phyloP scores from a whole-genome alignment of 2,329 filamentous ascomycete genomes.

The Ceratocystis alfenasii region DNA sequence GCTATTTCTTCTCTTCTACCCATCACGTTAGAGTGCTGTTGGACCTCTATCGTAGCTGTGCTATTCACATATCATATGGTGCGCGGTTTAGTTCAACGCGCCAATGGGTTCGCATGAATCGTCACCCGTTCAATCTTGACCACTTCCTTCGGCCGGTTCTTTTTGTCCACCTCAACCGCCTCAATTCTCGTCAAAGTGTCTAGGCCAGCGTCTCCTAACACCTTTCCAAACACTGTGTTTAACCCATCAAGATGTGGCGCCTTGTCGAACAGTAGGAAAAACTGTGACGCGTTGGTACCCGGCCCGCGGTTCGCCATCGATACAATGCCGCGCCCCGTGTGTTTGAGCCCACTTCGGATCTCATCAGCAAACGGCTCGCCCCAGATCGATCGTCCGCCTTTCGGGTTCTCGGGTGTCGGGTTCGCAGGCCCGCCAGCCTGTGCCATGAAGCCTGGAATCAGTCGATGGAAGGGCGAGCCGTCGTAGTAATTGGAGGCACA shows the following conservation, averaged over 20 bases:
- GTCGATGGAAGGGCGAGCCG: slow-evolving; percentile 62
- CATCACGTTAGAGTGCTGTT: slow-evolving; percentile 11
- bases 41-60: slow-evolving; percentile 6
- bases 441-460: slow-evolving; percentile 70
- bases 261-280: slow-evolving; percentile 67
- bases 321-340: slow-evolving; percentile 56
- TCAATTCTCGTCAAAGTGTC: slow-evolving; percentile 61
- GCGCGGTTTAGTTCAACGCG: slow-evolving; percentile 35
- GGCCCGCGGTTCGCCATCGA: slow-evolving; percentile 72
- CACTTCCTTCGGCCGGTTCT: slow-evolving; percentile 57
- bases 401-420: slow-evolving; percentile 47
- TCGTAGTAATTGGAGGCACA: slow-evolving; percentile 71
- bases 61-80: neutral
- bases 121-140: slow-evolving; percentile 57
- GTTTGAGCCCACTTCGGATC: slow-evolving; percentile 57
- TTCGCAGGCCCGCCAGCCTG: slow-evolving; percentile 58
- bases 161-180: slow-evolving; percentile 61
- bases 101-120: slow-evolving; percentile 69
- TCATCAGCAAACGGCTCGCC: slow-evolving; percentile 66
- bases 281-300: slow-evolving; percentile 64
- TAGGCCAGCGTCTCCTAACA: slow-evolving; percentile 53
- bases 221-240: slow-evolving; percentile 72
- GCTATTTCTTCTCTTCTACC: neutral
- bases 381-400: slow-evolving; percentile 63
- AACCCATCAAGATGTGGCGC: slow-evolving; percentile 71